These are phyloP conservation scores for Termitomyces sp. DNA, from an alignment of 768 basidiomycete species.

Conservation along the genomic window DNA sequence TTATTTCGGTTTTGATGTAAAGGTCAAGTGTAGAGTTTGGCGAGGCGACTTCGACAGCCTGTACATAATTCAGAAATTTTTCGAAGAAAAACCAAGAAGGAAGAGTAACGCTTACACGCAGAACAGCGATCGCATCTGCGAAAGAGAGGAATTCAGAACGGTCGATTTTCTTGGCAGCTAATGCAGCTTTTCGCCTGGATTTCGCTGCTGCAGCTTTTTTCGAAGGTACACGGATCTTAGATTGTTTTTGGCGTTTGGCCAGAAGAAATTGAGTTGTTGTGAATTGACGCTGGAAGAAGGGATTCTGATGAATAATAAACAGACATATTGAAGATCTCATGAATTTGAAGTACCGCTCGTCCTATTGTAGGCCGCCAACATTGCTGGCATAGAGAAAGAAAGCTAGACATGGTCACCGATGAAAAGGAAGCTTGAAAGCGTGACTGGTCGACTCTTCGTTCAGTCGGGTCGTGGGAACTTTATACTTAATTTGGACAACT, in stretches of 20 bases:
- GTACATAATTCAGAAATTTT: not conserved
- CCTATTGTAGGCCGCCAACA: slow-evolving; percentile 17
- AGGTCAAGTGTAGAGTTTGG: slow-evolving; percentile 77
- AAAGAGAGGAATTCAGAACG: slow-evolving; percentile 64
- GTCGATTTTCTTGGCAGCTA: slow-evolving; percentile 49
- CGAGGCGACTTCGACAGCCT: slow-evolving; percentile 83
- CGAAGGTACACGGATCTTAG: slow-evolving; percentile 51
- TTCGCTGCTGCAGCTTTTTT: slow-evolving; percentile 70
- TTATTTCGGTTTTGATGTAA: slow-evolving; percentile 71
- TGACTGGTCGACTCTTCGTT: not conserved
- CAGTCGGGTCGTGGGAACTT: slow-evolving; percentile 10
- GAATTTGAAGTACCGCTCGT: slow-evolving; percentile 7
- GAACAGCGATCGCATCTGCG: slow-evolving; percentile 57
- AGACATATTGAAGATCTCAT: not conserved
- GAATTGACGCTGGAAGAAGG: slow-evolving; percentile 36
- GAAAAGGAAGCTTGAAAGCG: not conserved
- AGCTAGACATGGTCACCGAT: slow-evolving; percentile 10
- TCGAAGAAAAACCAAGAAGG: not conserved
- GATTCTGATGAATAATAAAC: slow-evolving; percentile 6
- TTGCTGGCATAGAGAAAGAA: slow-evolving; percentile 21
- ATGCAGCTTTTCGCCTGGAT: slow-evolving; percentile 49
- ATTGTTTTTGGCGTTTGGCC: slow-evolving; percentile 41
- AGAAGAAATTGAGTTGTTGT: slow-evolving; percentile 42
- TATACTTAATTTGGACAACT: not conserved
- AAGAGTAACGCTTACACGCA: slow-evolving; percentile 47